phyloP scores from a whole-genome alignment of 805 yeast species.

The Sugiyamaella marilandica region DNA sequence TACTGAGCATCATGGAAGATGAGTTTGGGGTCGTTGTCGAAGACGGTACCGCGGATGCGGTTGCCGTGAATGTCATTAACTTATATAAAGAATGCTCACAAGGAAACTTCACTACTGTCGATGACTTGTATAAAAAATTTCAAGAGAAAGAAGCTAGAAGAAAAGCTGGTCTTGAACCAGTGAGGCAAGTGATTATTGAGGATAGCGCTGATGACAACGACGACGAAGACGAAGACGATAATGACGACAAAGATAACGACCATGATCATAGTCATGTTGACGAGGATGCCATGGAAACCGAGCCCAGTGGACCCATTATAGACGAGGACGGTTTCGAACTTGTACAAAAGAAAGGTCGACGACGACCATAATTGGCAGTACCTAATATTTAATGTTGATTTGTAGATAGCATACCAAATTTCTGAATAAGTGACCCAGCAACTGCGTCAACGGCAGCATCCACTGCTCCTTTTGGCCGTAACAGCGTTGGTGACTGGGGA shows the following conservation, averaged over 20 bases:
- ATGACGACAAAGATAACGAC: constrained; percentile 38
- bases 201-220: constrained; percentile 45
- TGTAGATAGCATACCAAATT: constrained; percentile 19
- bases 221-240: constrained; percentile 41
- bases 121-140: constrained; percentile 57
- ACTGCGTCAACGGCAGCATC: constrained; percentile 43
- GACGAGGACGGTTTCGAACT: constrained; percentile 95
- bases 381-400: background rate
- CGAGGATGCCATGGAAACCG: constrained; percentile 27
- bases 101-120: constrained; percentile 51
- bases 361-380: constrained; percentile 5
- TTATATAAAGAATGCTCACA: constrained; percentile 60
- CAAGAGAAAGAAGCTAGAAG: constrained; percentile 45
- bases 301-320: constrained; percentile 52
- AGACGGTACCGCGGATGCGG: constrained; percentile 76
- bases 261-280: constrained; percentile 37
- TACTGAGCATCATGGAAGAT: constrained; percentile 86
- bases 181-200: constrained; percentile 46
- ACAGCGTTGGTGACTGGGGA: constrained; percentile 38
- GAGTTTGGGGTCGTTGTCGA: constrained; percentile 88
- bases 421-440: constrained; percentile 38
- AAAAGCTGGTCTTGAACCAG: constrained; percentile 30
- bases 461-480: constrained; percentile 41
- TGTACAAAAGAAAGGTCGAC: constrained; percentile 55
- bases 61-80: constrained; percentile 62